Conservation (phyloP, 805 yeast species). For the Zygosaccharomyces bailii region DNA sequence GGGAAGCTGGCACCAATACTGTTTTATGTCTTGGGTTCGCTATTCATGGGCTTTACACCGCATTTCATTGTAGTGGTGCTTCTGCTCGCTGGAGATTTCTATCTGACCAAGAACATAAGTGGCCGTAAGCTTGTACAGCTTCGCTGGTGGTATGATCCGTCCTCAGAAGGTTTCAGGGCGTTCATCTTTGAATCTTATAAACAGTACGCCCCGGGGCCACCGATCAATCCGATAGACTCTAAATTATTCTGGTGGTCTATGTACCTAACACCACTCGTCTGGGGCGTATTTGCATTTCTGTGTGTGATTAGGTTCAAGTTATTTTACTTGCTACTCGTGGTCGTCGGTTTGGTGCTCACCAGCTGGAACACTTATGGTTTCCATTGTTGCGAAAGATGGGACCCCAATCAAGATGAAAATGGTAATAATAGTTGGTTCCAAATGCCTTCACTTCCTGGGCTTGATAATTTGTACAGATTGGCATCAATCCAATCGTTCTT, state of each 20-base stretch:
- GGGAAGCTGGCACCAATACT: constrained; percentile 35
- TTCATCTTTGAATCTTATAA: constrained; percentile 36
- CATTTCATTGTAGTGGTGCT: constrained; percentile 75
- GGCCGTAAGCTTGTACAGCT: constrained; percentile 89
- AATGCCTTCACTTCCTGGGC: constrained; percentile 28
- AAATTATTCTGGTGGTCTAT: constrained; percentile 81
- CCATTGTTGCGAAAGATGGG: constrained; percentile 88
- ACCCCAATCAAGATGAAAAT: constrained; percentile 35
- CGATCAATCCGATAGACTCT: constrained; percentile 87
- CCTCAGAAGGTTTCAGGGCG: constrained; percentile 34
- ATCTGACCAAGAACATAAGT: constrained; percentile 88
- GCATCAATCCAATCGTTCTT: constrained; percentile 31
- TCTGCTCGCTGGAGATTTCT: constrained; percentile 82
- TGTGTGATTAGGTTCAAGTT: constrained; percentile 78
- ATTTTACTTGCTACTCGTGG: constrained; percentile 57
- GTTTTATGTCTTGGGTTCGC: constrained; percentile 33
- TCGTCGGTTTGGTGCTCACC: constrained; percentile 67
- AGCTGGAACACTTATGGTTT: constrained; percentile 85
- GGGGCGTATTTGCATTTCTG: constrained; percentile 71
- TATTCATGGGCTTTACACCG: constrained; percentile 35
- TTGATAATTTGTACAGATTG: constrained; percentile 27
- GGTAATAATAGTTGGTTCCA: constrained; percentile 29
- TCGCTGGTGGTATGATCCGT: constrained; percentile 92
- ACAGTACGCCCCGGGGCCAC: constrained; percentile 39
- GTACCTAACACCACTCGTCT: constrained; percentile 69